Base-by-base conservation (phyloP, 768 basidiomycete genomes). In the Tricholoma sp. region DNA sequence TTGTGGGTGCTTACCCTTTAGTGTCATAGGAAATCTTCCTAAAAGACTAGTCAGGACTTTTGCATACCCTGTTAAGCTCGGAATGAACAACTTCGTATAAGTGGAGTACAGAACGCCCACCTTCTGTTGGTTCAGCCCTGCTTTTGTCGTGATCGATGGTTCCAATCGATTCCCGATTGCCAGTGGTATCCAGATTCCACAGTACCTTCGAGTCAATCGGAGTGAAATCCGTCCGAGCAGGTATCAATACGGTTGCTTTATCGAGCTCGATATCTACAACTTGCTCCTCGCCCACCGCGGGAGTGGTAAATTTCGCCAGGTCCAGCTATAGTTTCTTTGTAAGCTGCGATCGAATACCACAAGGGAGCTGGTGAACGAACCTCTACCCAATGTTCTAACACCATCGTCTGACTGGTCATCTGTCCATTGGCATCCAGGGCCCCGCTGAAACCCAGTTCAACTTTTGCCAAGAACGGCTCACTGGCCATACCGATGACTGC, bases 321-420 rank as follows among this genome's bases (percentile, higher is more conserved):
- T 81, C 79, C 55, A 83, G 60, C 80, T 81, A 61, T 15, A 45
- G 28, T 4, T n/a, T 42, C 15, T 32, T 32, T 42, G 20, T 48
- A 45, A 57, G n/a, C 32, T 48, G 20, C 44, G 29, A 32, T 24
- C 17, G 34, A 41, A 10, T 18, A 24, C 7, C n/a, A 24, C 17
- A 50, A 8, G 11, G 20, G 6, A 41, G 24, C 15, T 1, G 20
- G 11, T 8, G 24, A 31, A 66, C 75, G 28, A 45, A 81, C 81
- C 63, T 80, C 80, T 31, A 83, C 78, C 81, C 81, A 83, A 59
- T 83, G 81, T 34, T 82, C 78, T 15, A 81, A 62, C 29, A 72
- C 57, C 15, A 77, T 65, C 12, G 58, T 72, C 58, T 80, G 80
- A 20, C 61, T 64, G 45, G 57, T 34, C 17, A 42, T 60, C 47